Conservation (phyloP, 805 yeast species). For the Candida maesae region DNA sequence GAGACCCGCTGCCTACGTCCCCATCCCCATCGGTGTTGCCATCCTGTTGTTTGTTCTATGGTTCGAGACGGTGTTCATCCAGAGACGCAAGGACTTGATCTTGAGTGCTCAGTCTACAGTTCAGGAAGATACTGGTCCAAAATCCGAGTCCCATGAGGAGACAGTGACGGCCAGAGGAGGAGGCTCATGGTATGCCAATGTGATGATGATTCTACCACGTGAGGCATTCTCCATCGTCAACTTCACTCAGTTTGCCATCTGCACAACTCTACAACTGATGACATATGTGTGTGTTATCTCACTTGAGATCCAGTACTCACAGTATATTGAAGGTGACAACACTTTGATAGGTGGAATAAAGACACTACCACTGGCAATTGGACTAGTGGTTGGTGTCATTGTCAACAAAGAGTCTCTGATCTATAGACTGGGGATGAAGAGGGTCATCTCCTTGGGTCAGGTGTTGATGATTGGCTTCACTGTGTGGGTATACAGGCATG, state of each 20-base stretch:
- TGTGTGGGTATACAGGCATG: constrained; percentile 17
- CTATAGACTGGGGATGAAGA: constrained; percentile 22
- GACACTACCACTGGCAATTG: constrained; percentile 32
- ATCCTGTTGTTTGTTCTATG: constrained; percentile 25
- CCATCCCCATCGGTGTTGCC: constrained; percentile 36
- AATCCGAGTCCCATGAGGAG: too few relatives aligned
- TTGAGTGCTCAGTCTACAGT: not conserved
- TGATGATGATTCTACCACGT: constrained; percentile 27
- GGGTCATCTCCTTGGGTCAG: constrained; percentile 10
- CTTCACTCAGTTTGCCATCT: constrained; percentile 22
- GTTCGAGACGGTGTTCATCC: constrained; percentile 29
- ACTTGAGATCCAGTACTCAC: constrained; percentile 25
- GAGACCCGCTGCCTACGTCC: constrained; percentile 37
- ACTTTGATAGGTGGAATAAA: constrained; percentile 35
- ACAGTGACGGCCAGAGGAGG: not conserved
- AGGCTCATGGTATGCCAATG: not conserved
- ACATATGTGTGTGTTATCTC: constrained; percentile 21
- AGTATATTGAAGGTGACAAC: constrained; percentile 26
- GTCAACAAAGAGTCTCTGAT: constrained; percentile 22
- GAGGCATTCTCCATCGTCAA: constrained; percentile 27
- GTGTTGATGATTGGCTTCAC: not conserved
- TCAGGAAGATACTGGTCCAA: not conserved
- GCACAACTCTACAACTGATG: constrained; percentile 20
- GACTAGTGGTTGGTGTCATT: constrained; percentile 27
- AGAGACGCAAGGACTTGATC: constrained; percentile 10